A percentile compares a stretch with the other conserved stretches of the same genome.
Evolutionary conservation across 345 rosid genomes (phyloP).

Genomic region (Populus euphratica): DNA sequence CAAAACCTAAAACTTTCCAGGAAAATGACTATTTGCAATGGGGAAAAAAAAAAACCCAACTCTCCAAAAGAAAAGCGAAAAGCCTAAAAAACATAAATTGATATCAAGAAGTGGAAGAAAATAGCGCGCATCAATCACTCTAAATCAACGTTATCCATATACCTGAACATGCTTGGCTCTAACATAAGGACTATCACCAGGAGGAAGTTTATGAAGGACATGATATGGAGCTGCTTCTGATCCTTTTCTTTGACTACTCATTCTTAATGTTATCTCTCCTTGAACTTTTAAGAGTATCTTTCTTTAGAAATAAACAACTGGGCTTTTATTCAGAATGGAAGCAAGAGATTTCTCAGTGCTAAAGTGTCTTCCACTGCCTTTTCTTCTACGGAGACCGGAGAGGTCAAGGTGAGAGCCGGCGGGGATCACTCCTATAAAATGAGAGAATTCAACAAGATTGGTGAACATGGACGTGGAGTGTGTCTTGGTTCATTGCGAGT

Average conservation of each 20-base stretch:
- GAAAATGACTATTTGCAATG: neutral
- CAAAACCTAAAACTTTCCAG: neutral
- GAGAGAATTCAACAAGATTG: neutral
- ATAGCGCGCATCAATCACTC: neutral
- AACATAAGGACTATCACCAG: slow-evolving; percentile 83
- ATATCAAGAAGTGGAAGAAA: neutral
- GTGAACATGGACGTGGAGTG: neutral
- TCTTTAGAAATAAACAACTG: neutral
- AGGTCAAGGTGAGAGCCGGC: neutral
- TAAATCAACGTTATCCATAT: neutral
- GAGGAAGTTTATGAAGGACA: slow-evolving; percentile 71
- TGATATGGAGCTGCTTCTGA: slow-evolving; percentile 31
- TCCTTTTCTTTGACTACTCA: neutral
- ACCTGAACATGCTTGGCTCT: slow-evolving; percentile 94
- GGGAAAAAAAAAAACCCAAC: neutral
- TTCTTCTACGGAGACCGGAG: neutral
- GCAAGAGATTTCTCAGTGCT: neutral
- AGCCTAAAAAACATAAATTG: neutral
- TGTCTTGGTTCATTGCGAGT: slow-evolving; percentile 2
- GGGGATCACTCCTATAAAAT: neutral
- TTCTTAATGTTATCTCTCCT: slow-evolving; percentile 3
- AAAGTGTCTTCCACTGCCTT: neutral
- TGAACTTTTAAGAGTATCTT: neutral
- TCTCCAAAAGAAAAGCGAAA: neutral
- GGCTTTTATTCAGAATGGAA: neutral